Percentiles rank a stretch among this genome's conserved stretches.
phyloP scores from a whole-genome alignment of 352 stramenopile species.

The Phytophthora multivora region DNA sequence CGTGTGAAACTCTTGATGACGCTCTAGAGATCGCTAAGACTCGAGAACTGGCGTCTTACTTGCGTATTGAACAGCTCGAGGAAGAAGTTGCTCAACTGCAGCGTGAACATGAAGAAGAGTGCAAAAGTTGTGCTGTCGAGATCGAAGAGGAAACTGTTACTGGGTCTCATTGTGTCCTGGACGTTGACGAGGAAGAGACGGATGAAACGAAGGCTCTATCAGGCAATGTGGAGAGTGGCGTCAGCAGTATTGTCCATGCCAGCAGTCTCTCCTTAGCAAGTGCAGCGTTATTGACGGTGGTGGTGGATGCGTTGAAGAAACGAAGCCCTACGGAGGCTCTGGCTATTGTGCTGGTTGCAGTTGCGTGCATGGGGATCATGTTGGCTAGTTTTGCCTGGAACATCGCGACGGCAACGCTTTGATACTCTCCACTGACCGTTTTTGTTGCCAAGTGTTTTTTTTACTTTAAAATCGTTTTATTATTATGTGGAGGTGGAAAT shows the following conservation, averaged over 20 bases:
- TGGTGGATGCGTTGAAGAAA: constrained; percentile 33
- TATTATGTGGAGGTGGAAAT: constrained; percentile 24
- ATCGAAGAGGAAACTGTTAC: neutral
- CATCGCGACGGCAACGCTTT: constrained; percentile 28
- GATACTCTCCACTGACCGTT: constrained; percentile 8
- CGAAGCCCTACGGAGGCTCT: constrained; percentile 34
- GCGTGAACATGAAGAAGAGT: constrained; percentile 11
- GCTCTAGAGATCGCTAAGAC: constrained; percentile 35
- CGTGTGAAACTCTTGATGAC: constrained; percentile 38
- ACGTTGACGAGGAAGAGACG: constrained; percentile 26
- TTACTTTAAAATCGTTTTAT: constrained; percentile 34
- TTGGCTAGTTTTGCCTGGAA: constrained; percentile 39
- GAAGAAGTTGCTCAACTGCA: constrained; percentile 22
- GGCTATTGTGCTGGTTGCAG: constrained; percentile 25
- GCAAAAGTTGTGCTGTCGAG: constrained; percentile 3
- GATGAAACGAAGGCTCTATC: constrained; percentile 32
- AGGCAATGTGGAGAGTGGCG: constrained; percentile 1
- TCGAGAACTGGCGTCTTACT: constrained; percentile 30
- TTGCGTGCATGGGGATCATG: constrained; percentile 28
- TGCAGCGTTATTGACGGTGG: constrained; percentile 28
- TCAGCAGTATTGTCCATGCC: constrained; percentile 8
- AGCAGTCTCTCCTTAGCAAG: constrained; percentile 32
- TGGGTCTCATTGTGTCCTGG: constrained; percentile 21
- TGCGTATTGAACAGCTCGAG: constrained; percentile 47
- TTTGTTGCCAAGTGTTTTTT: constrained; percentile 16